These are phyloP conservation scores for Venturia nashicola DNA, from an alignment of 2,329 filamentous ascomycete genomes.

Conservation along the genomic window DNA sequence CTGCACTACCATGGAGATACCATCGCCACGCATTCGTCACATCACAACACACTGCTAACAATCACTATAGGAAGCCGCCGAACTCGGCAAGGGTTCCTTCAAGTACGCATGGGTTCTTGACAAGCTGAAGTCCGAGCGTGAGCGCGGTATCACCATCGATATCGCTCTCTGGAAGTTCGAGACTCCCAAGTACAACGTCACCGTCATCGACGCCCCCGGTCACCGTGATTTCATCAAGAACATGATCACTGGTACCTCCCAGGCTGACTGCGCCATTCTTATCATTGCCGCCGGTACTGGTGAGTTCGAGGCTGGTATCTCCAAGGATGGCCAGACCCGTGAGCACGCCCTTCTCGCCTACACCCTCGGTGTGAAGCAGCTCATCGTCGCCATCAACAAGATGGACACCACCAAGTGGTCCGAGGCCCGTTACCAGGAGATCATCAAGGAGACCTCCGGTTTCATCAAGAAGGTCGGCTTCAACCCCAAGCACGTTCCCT, in stretches of 20 bases:
- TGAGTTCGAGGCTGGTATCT: constrained; percentile 99
- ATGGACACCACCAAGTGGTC: constrained; percentile 99
- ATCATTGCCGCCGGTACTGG: constrained; percentile 99
- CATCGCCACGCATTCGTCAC: too few species aligned
- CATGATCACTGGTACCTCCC: constrained; percentile 99
- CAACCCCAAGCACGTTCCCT: constrained; percentile 97
- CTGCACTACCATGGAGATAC: too few species aligned
- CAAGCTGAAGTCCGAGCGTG: constrained; percentile 99
- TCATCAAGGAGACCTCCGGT: constrained; percentile 99
- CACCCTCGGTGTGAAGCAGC: constrained; percentile 99
- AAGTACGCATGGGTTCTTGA: constrained; percentile 99
- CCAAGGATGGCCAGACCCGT: constrained; percentile 99
- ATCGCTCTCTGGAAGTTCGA: constrained; percentile 99
- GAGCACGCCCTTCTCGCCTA: constrained; percentile 99
- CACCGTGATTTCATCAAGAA: constrained; percentile 99
- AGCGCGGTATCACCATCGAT: constrained; percentile 99
- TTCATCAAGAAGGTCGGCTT: constrained; percentile 99
- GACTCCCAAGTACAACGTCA: constrained; percentile 82
- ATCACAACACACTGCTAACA: not conserved
- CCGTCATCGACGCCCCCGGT: constrained; percentile 65
- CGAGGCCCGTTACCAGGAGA: constrained; percentile 92
- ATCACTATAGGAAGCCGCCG: constrained; percentile 73
- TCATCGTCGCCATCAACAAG: constrained; percentile 99
- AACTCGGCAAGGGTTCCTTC: constrained; percentile 99
- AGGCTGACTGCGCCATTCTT: constrained; percentile 99